Base-by-base conservation (phyloP, 495 filamentous ascomycete genomes). In the Aspergillus sclerotioniger region DNA sequence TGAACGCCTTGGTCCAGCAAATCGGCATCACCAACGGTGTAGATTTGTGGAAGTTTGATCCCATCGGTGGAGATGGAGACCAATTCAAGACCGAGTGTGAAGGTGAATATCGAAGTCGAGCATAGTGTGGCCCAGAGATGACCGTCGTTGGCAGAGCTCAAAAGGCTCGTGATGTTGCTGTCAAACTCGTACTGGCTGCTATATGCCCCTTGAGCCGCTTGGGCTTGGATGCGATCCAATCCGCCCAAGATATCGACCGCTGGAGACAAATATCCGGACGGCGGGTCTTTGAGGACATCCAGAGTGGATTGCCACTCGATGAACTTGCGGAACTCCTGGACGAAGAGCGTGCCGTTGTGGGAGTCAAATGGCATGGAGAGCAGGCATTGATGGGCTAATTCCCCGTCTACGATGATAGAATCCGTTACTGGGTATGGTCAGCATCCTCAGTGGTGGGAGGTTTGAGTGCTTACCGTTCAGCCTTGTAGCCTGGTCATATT, bases 241-340 rank as follows among this genome's bases (percentile, higher is more conserved):
- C 68, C 76, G 6, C 65, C 71, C 8, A 78, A 6, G 5, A 86
- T 64, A 62, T 87, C 84, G 10, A 80, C 64, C 2, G 74, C 58
- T 3, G 81, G 82, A 61, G 83, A 80, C 35, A 79, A 74, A 65
- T 86, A 87, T 16, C 72, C 76, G 15, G 71, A 54, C 1, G 83
- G 82, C 8, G 84, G 84, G 33, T 76, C 72, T 65, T 81, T 83
- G 10, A 85, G 69, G 62, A 81, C 81, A 17, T 75, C 72, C n/a
- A 84, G 48, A 0, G 82, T 85, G 32, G 72, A 80, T 57, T 86
- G 83, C 49, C 84, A 85, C 62, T 85, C 76, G 1, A 86, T 59
- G 4, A 78, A 80, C 43, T 83, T 78, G 56, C 79, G 80, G 52
- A 77, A 82, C 62, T 87, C 84, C 19, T 68, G 61, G 17, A 86